These are phyloP conservation scores for Solanum piurae DNA, from an alignment of 257 asterid genomes.

Conservation along the genomic window DNA sequence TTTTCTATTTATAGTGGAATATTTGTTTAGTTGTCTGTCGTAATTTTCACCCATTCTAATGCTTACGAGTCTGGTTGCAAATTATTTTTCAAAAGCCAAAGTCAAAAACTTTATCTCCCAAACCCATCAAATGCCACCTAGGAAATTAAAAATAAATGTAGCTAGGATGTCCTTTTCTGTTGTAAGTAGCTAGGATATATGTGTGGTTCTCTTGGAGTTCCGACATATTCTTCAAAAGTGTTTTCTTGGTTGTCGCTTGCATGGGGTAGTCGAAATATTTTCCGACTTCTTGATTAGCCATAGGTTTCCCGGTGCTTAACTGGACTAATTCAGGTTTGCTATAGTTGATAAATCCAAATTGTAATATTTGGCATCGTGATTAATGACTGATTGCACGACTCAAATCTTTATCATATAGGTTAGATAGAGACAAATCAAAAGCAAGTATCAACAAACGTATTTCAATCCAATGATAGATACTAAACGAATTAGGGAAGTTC, in stretches of 20 bases:
- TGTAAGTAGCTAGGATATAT: background rate
- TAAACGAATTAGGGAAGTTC: background rate
- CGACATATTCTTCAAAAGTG: background rate
- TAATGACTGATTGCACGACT: background rate
- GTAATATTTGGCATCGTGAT: background rate
- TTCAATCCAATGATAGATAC: background rate
- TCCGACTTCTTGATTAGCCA: background rate
- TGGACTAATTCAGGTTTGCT: background rate
- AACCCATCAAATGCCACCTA: background rate
- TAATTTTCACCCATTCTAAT: background rate
- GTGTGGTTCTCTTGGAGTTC: background rate
- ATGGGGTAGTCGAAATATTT: background rate
- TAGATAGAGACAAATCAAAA: background rate
- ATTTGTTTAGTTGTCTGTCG: background rate
- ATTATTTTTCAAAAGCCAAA: background rate
- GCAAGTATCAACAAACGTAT: background rate
- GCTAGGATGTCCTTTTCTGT: background rate
- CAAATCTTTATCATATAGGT: background rate
- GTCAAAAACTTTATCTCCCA: background rate
- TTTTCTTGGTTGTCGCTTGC: background rate
- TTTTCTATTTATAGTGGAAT: background rate
- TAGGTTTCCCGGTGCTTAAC: background rate
- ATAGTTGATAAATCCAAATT: background rate
- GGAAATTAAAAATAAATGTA: background rate
- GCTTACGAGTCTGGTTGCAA: background rate